Evolutionary conservation across 805 yeast genomes (phyloP).

Genomic region (Monosporozyma aerobia): DNA sequence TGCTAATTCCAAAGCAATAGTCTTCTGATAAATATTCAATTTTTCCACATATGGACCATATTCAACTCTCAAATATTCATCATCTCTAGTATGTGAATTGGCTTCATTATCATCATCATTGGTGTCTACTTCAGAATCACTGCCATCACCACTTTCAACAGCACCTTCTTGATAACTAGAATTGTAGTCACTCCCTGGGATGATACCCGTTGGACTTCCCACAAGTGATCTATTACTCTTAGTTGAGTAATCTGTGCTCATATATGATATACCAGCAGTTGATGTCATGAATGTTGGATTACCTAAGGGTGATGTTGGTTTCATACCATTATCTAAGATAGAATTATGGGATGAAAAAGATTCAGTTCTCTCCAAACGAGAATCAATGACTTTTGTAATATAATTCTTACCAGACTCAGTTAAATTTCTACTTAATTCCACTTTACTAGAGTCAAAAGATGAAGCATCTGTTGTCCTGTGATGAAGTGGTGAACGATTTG

Average conservation of each 20-base stretch:
- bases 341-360: conserved; percentile 4
- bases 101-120: conserved; percentile 21
- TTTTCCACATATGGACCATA: conserved; percentile 38
- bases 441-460: conserved; percentile 18
- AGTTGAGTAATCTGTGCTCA: conserved; percentile 2
- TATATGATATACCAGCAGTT: conserved; percentile 7
- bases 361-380: conserved; percentile 15
- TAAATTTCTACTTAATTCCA: conserved; percentile 22
- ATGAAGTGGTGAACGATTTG: neutral
- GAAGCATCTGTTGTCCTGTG: conserved; percentile 10
- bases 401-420: conserved; percentile 27
- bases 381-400: conserved; percentile 23
- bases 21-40: conserved; percentile 40
- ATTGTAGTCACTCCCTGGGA: neutral
- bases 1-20: conserved; percentile 39
- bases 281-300: conserved; percentile 4
- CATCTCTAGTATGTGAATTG: conserved; percentile 21
- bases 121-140: conserved; percentile 33
- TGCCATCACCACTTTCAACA: conserved; percentile 34
- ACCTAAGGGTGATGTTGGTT: conserved; percentile 1
- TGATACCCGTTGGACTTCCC: neutral
- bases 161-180: conserved; percentile 10
- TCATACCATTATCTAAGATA: neutral
- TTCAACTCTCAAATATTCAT: conserved; percentile 24
- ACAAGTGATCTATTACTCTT: neutral